Base-by-base conservation (phyloP, 805 yeast species). In the Yamadazyma sp. region DNA sequence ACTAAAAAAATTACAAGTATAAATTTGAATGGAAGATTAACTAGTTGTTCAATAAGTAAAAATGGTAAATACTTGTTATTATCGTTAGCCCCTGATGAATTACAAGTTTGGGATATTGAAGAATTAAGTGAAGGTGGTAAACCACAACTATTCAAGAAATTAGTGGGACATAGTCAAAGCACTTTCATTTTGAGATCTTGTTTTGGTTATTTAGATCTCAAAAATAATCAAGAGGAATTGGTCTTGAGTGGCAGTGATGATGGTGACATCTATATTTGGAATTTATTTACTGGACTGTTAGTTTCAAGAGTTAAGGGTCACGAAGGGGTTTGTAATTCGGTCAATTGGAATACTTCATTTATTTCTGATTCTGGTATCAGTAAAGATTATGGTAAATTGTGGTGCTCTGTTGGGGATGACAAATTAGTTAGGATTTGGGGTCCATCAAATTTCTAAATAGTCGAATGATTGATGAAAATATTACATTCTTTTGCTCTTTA, bases 371-470 rank as follows among this genome's bases (percentile, higher is more conserved):
- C 10, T 4, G 42, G 44, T 15, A n/a, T n/a, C n/a, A 13, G 21
- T 6, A 43, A 42, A 29, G 73, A 67, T 44, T 64, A 48, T 42
- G 73, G 73, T 4, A 54, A 53, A 29, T 60, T 80, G 58, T 80
- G 89, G 76, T 93, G 87, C 5, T 80, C 91, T 14, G 88, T 87
- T 25, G 86, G 95, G 11, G 96, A 88, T 56, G 96, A 89, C 55
- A 70, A 75, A 13, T 58, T 70, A 7, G 80, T 86, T 3, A 77
- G 78, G 38, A 69, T 86, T 5, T 83, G 87, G 88, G 80, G 76
- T 2, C 58, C 65, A 4, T 11, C 36, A 18, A 29, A 31, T 8
- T 27, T 30, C 16, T 24, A 20, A 9, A 7, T 17, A 10, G 11
- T 23, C n/a, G 15, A 15, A 27, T 27, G 7, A 10, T 10, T 7